These are phyloP conservation scores for Exophiala alcalophila DNA, from an alignment of 2,329 filamentous ascomycete genomes.

Conservation along the genomic window DNA sequence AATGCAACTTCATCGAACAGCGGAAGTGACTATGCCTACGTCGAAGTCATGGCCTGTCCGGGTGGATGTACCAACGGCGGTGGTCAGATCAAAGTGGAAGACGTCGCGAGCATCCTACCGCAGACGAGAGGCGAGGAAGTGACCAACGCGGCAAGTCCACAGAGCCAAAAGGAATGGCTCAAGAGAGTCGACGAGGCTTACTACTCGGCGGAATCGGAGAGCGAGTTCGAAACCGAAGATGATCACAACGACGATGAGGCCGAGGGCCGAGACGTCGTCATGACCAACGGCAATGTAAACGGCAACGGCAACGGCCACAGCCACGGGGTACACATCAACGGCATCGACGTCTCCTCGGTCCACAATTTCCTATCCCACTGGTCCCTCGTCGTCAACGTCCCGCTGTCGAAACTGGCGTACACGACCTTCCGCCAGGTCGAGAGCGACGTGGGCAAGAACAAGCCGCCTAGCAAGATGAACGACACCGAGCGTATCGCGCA, in stretches of 20 bases:
- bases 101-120: constrained; percentile 50
- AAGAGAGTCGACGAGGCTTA: constrained; percentile 83
- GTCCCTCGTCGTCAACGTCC: constrained; percentile 68
- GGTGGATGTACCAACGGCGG: constrained; percentile 98
- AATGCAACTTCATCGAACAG: constrained; percentile 34
- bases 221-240: constrained; percentile 38
- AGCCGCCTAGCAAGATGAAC: constrained; percentile 46
- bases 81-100: constrained; percentile 88
- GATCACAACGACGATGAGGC: constrained; percentile 29
- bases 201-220: constrained; percentile 68
- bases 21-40: constrained; percentile 74
- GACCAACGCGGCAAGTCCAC: constrained; percentile 41
- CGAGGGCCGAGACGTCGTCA: constrained; percentile 24
- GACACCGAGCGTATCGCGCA: constrained; percentile 82
- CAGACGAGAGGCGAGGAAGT: constrained; percentile 30
- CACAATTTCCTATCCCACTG: constrained; percentile 71
- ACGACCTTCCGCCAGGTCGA: constrained; percentile 91
- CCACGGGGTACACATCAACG: constrained; percentile 52
- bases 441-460: constrained; percentile 82
- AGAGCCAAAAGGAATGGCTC: constrained; percentile 84
- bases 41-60: constrained; percentile 98
- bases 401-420: constrained; percentile 68
- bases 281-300: constrained; percentile 32
- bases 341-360: constrained; percentile 61
- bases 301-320: constrained; percentile 30